phyloP scores from a whole-genome alignment of 2,329 filamentous ascomycete species.

The Pyrenophora teres region DNA sequence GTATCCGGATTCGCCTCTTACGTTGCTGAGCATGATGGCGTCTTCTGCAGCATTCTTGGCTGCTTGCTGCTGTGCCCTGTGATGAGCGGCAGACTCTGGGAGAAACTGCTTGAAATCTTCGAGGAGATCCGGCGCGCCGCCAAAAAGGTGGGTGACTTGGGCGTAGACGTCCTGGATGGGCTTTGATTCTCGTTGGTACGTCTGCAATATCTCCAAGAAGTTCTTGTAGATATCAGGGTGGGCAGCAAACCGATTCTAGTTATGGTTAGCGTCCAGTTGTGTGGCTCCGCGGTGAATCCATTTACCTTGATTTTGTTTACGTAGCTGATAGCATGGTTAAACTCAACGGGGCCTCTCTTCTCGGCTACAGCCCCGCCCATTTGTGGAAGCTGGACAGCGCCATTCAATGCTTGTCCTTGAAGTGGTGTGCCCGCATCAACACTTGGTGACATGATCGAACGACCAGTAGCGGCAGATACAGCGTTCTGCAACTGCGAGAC shows the following conservation, averaged over 20 bases:
- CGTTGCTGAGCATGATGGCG: conserved; percentile 67
- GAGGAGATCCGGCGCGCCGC: conserved; percentile 87
- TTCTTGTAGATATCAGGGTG: conserved; percentile 99
- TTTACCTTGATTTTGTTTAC: conserved; percentile 98
- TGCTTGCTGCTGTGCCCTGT: conserved; percentile 59
- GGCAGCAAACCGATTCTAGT: conserved; percentile 90
- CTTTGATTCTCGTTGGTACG: conserved; percentile 96
- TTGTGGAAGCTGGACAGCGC: conserved; percentile 62
- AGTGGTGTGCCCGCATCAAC: conserved; percentile 54
- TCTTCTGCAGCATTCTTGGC: conserved; percentile 71
- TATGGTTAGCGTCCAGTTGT: conserved; percentile 15
- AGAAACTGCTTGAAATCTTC: conserved; percentile 99
- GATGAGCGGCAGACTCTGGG: conserved; percentile 79
- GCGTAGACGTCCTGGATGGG: conserved; percentile 98
- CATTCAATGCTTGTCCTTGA: conserved; percentile 65
- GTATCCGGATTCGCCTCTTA: conserved; percentile 59
- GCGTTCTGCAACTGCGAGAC: conserved; percentile 70
- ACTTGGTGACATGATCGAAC: conserved; percentile 57
- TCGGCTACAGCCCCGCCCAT: conserved; percentile 62
- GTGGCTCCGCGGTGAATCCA: conserved; percentile 29
- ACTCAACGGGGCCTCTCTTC: conserved; percentile 93
- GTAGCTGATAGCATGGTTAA: conserved; percentile 99
- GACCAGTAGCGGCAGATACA: conserved; percentile 62
- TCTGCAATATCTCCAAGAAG: conserved; percentile 96
- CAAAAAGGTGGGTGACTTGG: conserved; percentile 93